Percentiles rank a stretch among this genome's conserved stretches.
Evolutionary conservation across 345 rosid genomes (phyloP).

Genomic region (thale cress (Arabidopsis thaliana)): DNA sequence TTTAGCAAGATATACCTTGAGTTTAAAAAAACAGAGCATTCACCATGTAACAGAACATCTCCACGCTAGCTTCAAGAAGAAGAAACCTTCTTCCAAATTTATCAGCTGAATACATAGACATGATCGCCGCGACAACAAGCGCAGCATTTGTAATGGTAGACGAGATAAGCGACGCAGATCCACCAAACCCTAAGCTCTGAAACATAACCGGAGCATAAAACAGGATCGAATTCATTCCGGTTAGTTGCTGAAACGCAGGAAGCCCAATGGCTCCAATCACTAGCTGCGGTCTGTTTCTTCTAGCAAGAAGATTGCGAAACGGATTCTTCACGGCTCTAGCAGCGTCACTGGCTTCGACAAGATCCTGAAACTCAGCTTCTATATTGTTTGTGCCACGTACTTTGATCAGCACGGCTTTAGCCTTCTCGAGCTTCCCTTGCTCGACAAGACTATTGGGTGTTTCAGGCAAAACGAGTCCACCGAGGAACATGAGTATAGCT

Average conservation of each 20-base stretch:
- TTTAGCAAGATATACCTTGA: neutral
- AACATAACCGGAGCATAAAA: slow-evolving; percentile 89
- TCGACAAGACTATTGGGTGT: slow-evolving; percentile 87
- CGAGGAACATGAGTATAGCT: slow-evolving; percentile 71
- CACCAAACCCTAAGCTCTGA: slow-evolving; percentile 85
- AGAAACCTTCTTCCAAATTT: slow-evolving; percentile 76
- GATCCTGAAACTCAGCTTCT: slow-evolving; percentile 78
- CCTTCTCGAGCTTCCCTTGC: slow-evolving; percentile 74
- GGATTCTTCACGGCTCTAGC: slow-evolving; percentile 72
- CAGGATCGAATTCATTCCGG: slow-evolving; percentile 84
- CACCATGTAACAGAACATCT: slow-evolving; percentile 80
- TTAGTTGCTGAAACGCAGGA: slow-evolving; percentile 85
- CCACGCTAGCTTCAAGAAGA: slow-evolving; percentile 78
- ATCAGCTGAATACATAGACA: slow-evolving; percentile 76
- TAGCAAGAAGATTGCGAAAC: slow-evolving; percentile 63
- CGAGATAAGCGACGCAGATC: slow-evolving; percentile 65
- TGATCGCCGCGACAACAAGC: slow-evolving; percentile 59
- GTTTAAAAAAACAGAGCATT: slow-evolving; percentile 25
- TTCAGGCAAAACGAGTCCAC: slow-evolving; percentile 71
- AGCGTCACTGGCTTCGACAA: slow-evolving; percentile 74
- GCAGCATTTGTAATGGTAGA: slow-evolving; percentile 65
- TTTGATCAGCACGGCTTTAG: slow-evolving; percentile 60
- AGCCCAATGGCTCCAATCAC: slow-evolving; percentile 73
- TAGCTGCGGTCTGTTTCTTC: slow-evolving; percentile 75
- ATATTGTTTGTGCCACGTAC: slow-evolving; percentile 70